Evolutionary conservation across 805 yeast genomes (phyloP).

Genomic region (Kodamaea fukazawae): DNA sequence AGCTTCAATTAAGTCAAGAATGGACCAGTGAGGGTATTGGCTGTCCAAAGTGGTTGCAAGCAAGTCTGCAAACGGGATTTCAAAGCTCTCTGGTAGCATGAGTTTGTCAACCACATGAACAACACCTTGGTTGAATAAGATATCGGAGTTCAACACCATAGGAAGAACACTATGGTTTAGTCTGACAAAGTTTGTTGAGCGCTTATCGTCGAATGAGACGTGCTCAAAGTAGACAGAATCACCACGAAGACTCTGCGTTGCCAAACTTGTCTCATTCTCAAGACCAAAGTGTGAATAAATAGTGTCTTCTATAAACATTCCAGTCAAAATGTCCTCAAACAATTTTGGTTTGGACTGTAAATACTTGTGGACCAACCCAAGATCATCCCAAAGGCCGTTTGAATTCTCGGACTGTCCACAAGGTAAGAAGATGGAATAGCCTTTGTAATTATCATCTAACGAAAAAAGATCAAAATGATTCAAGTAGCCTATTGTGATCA

Average conservation of each 20-base stretch:
- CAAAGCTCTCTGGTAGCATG: slow-evolving; percentile 54
- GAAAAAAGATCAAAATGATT: slow-evolving; percentile 50
- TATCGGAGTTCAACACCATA: slow-evolving; percentile 52
- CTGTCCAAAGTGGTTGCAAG: slow-evolving; percentile 51
- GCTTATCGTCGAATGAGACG: slow-evolving; percentile 16
- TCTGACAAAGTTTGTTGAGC: slow-evolving; percentile 21
- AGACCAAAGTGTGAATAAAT: slow-evolving; percentile 61
- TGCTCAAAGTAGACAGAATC: slow-evolving; percentile 24
- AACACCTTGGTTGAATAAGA: slow-evolving; percentile 80
- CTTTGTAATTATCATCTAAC: slow-evolving; percentile 50
- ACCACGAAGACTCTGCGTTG: slow-evolving; percentile 26
- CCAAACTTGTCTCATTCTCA: slow-evolving; percentile 16
- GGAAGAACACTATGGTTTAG: slow-evolving; percentile 32
- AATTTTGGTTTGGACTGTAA: slow-evolving; percentile 51
- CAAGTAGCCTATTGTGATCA: slow-evolving; percentile 61
- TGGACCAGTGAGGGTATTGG: slow-evolving; percentile 23
- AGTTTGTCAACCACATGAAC: slow-evolving; percentile 64
- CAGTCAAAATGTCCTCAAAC: slow-evolving; percentile 52
- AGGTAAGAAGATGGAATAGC: slow-evolving; percentile 79
- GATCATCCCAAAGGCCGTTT: slow-evolving; percentile 56
- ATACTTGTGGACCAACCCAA: slow-evolving; percentile 60
- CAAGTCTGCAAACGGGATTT: slow-evolving; percentile 54
- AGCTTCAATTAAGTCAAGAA: slow-evolving; percentile 45
- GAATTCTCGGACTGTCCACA: slow-evolving; percentile 41
- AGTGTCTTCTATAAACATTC: slow-evolving; percentile 58